Evolutionary conservation across 805 yeast genomes (phyloP).

Genomic region (Nakazawaea peltata): DNA sequence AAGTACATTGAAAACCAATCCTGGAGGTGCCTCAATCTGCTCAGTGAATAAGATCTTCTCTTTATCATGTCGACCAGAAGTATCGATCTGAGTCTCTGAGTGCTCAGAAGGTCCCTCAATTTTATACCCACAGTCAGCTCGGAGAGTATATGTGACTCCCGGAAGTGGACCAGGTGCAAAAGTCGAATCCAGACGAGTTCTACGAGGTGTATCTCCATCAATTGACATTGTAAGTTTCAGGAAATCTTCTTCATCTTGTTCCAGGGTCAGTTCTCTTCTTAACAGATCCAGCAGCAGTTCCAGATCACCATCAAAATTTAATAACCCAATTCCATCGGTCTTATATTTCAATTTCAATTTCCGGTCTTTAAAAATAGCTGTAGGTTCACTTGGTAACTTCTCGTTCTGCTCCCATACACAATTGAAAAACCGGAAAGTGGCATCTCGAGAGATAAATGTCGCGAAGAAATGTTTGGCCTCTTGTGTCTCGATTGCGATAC

Average conservation of each 20-base stretch:
- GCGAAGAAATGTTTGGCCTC: constrained; percentile 72
- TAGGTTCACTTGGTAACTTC: constrained; percentile 2
- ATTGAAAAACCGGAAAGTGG: constrained; percentile 62
- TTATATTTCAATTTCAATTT: constrained; percentile 6
- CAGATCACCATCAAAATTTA: constrained; percentile 21
- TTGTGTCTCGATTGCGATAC: constrained; percentile 62
- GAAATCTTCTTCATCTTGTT: neutral
- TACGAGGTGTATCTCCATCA: constrained; percentile 17
- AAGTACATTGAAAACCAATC: constrained; percentile 58
- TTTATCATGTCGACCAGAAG: constrained; percentile 32
- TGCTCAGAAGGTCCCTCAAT: constrained; percentile 64
- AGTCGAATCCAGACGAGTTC: constrained; percentile 6
- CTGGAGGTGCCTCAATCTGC: constrained; percentile 63
- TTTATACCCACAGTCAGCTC: constrained; percentile 28
- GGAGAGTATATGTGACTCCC: constrained; percentile 20
- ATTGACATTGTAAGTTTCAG: constrained; percentile 10
- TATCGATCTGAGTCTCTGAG: constrained; percentile 42
- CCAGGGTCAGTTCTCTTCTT: neutral
- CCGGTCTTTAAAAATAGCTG: constrained; percentile 5
- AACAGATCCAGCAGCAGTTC: too few species aligned
- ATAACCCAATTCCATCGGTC: constrained; percentile 7
- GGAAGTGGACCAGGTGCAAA: too few species aligned
- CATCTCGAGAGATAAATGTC: constrained; percentile 76
- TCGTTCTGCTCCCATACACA: constrained; percentile 54
- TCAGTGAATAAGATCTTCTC: constrained; percentile 45